Percentiles rank a stretch among this genome's conserved stretches.
Evolutionary conservation across 805 yeast genomes (phyloP).

Genomic region (Nakazawaea populi): DNA sequence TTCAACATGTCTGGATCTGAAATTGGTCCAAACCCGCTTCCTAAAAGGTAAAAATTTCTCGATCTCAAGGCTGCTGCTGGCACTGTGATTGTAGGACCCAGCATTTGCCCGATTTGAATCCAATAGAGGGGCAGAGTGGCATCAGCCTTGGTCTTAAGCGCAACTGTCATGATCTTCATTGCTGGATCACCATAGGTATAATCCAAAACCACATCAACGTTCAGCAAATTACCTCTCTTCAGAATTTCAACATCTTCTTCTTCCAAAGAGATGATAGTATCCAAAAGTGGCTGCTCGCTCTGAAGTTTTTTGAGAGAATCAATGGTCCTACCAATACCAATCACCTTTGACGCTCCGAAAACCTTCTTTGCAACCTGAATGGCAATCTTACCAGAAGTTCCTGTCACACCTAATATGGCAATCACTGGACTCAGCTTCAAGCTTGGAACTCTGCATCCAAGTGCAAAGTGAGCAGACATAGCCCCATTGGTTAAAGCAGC

Average conservation of each 20-base stretch:
- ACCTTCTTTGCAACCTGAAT: background rate
- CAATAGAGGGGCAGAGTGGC: background rate
- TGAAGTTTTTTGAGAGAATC: background rate
- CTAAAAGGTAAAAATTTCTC: background rate
- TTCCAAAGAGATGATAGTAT: background rate
- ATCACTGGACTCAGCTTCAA: background rate
- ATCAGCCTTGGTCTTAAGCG: background rate
- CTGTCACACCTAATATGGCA: constrained; percentile 1
- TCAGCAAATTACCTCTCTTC: background rate
- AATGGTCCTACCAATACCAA: background rate
- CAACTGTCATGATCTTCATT: background rate
- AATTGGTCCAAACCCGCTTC: constrained; percentile 1
- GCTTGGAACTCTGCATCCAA: background rate
- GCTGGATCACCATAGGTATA: background rate
- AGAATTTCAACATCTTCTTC: background rate
- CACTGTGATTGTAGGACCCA: background rate
- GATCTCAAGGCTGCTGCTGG: background rate
- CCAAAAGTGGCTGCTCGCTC: constrained; percentile 1
- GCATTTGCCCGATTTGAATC: background rate
- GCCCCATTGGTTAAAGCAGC: constrained; percentile 1
- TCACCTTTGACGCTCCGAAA: background rate
- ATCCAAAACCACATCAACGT: constrained; percentile 1
- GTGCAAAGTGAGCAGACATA: background rate
- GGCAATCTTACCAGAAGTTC: constrained; percentile 1
- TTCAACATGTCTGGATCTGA: background rate